Conservation (phyloP, 2,329 filamentous ascomycete species). For the Phoma herbarum region DNA sequence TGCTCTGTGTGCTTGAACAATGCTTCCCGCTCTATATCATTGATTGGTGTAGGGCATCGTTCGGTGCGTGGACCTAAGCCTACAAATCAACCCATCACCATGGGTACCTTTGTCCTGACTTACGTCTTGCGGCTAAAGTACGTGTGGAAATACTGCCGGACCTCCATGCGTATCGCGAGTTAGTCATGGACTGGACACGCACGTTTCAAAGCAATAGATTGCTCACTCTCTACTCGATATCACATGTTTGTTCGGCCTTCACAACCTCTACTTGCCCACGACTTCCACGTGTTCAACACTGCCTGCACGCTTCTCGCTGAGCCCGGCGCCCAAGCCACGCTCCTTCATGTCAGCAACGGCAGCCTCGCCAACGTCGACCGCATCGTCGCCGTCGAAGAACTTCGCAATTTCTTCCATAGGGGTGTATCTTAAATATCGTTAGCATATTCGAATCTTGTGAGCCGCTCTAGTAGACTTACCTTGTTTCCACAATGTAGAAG, state of each 20-base stretch:
- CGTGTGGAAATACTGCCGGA: too few relatives aligned
- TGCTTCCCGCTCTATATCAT: not conserved
- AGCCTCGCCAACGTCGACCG: not conserved
- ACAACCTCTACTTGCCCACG: not conserved
- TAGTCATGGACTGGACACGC: too few relatives aligned
- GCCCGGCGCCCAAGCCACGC: not conserved
- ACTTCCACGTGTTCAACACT: not conserved
- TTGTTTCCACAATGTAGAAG: not conserved
- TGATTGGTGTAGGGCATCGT: not conserved
- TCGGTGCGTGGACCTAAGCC: not conserved
- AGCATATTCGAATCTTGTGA: not conserved
- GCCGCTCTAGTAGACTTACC: not conserved
- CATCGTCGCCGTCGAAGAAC: not conserved
- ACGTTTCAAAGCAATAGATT: too few relatives aligned
- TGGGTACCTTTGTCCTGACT: not conserved
- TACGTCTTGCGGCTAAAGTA: not conserved
- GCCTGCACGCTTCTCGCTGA: not conserved
- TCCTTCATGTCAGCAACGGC: not conserved
- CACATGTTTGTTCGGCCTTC: too few relatives aligned
- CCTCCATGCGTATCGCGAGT: too few relatives aligned
- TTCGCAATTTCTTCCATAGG: not conserved
- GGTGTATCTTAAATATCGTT: not conserved
- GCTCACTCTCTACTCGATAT: too few relatives aligned
- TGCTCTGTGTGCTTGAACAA: not conserved
- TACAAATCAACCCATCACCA: too few relatives aligned